Evolutionary conservation across 805 yeast genomes (phyloP), one percentile per base, ranked within the genome.

Genomic region (Saccharomycopsis selenospora): DNA sequence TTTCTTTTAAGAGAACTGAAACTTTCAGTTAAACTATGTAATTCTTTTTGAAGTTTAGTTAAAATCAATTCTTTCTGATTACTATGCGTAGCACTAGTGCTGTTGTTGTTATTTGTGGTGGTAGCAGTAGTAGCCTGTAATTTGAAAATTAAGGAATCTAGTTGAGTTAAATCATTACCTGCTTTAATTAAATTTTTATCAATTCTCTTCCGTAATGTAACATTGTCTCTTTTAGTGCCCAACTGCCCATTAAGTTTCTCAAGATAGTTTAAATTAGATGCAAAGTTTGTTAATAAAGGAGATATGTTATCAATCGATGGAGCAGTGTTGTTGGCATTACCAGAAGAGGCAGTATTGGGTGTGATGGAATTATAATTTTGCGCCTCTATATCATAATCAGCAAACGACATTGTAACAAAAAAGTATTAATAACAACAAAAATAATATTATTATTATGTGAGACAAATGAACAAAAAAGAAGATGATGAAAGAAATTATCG

Each of bases 21-120:
- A 59, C 64, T 73, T 40, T 65, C 65, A 52, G 74, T 72, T 18
- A 84, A 68, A 17, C 70, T 72, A 26, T 68, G 68, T 56, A 77
- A 79, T 61, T 85, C 91, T 20, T 68, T 68, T 13, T 69, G 66
- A 17, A 85, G 61, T 49, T 83, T 73, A 18, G 17, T 18, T 17
- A 53, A 13, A 3, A 48, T 44, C 7, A 53, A 24, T 29, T 55
- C 51, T 3, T 53, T 51, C 18, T 49, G 46, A 8, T 53, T 49
- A 36, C 47, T 44, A 10, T 52, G 28, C 18, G 49, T 53, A 14
- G 24, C 27, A 8, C 50, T 43, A 4, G 38, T 51, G 11, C 51
- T 49, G 18, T 58, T 54, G 22, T 56, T 55, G 46, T 58, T 58
- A 11, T 49, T 17, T 3, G 43, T 29, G 13, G 26, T 38, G 11